Evolutionary conservation across 2,329 filamentous ascomycete genomes (phyloP), one percentile per base, ranked within the genome.

Genomic region (Monosporascus ibericus): DNA sequence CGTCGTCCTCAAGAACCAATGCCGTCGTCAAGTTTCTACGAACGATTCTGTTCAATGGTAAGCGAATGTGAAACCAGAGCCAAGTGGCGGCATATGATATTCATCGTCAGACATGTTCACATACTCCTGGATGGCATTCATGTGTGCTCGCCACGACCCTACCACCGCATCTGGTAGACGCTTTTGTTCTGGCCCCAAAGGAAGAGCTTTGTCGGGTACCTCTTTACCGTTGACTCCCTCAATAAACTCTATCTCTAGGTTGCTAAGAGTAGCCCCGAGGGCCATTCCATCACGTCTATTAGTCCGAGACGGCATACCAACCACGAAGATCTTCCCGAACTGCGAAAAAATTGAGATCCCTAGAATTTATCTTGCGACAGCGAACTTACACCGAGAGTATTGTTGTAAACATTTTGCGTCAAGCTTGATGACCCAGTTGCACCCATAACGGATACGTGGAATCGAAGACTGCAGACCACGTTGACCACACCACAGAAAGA

Each of bases 311-410:
- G 76, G 74, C 7, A 80, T 68, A 46, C 74, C 76, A 46, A 81
- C 68, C 22, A 77, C 75, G 52, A 80, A 72, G 18, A 81, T 75
- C 51, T 77, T 71, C 44, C 78, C 66, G 56, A 81, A 81, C 77
- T 80, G 17, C 37, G 25, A 14, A 24, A 24, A 22, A n/a, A 8
- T 44, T 46, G 47, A 22, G 48, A 47, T 5, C 11, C 14, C 30
- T 3, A 34, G 30, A 34, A 34, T 34, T 30, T 30, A 14, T 34
- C 30, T 34, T 14, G 30, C 30, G 5, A 34, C 11, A 34, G 30
- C 11, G 30, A 34, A 57, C 55, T 52, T 22, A 59, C 57, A 22
- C 57, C 57, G 30, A 56, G 51, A 15, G 57, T 55, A 18, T 27
- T 56, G n/a, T 56, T 59, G 36, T 49, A 34, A 11, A 34, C 30